Percentiles rank a stretch among this genome's conserved stretches.
Conservation (phyloP, 1,284 basidiomycete genomes). For the Grifola frondosa region DNA sequence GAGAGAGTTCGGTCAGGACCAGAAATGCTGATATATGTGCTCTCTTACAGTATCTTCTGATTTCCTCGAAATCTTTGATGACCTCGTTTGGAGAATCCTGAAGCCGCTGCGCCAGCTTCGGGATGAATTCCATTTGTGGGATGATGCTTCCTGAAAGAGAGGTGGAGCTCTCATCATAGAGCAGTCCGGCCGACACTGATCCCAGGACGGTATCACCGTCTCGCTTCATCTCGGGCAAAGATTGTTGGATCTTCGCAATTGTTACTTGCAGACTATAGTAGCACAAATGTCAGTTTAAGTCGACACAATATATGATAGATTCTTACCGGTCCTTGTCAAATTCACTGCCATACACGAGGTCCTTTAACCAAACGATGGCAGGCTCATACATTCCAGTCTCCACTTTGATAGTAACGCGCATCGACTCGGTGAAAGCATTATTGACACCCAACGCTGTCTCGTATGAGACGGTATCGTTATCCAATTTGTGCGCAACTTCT, state of each 20-base stretch:
- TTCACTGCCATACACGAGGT: constrained; percentile 81
- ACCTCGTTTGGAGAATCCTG: constrained; percentile 75
- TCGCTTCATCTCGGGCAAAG: constrained; percentile 91
- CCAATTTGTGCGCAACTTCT: constrained; percentile 88
- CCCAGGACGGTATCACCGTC: constrained; percentile 82
- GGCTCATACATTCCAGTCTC: constrained; percentile 80
- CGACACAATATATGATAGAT: neutral
- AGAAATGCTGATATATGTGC: constrained; percentile 1
- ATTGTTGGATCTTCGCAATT: constrained; percentile 88
- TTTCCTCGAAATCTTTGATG: constrained; percentile 71
- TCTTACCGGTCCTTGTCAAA: constrained; percentile 85
- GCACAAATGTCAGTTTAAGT: neutral
- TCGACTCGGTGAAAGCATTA: constrained; percentile 71
- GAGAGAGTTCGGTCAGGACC: constrained; percentile 2
- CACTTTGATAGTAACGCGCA: constrained; percentile 83
- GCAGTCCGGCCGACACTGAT: constrained; percentile 68
- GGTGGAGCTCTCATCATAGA: constrained; percentile 76
- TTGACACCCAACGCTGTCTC: constrained; percentile 73
- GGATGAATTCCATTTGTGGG: constrained; percentile 78
- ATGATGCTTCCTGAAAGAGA: constrained; percentile 73
- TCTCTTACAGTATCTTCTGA: constrained; percentile 66
- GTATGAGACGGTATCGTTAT: constrained; percentile 91
- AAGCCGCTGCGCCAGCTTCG: constrained; percentile 71
- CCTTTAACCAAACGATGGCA: constrained; percentile 86
- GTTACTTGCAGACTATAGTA: constrained; percentile 74